Base-by-base conservation (phyloP, 139 green algal species). In the Deuterostichococcus epilithicus region DNA sequence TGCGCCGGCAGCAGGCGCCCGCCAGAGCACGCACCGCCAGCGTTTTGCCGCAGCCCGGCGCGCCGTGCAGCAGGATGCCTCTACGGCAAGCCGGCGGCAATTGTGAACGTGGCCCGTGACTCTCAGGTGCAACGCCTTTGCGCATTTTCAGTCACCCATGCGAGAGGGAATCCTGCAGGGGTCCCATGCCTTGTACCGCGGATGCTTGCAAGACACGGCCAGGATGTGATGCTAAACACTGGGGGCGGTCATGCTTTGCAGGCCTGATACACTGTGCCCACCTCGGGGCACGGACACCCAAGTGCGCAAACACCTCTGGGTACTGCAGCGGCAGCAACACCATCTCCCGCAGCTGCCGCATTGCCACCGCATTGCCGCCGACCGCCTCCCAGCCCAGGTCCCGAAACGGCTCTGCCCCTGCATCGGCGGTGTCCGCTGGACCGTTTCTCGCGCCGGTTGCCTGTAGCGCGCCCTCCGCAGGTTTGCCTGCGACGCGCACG, bases 261-360 rank as follows among this genome's bases (percentile, higher is more conserved):
- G 15, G n/a, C n/a, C n/a, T n/a, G n/a, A n/a, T 88, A 42, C 37
- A 84, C 76, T 10, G 28, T 66, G 2, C 74, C 39, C 79, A 94
- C 82, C 91, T 82, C 1, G 91, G 92, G 2, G 90, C 83, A 3
- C 65, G 45, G 33, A 94, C 80, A 22, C 87, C 85, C 68, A 97
- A 78, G 33, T 79, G 32, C 28, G 74, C 32, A 75, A 97, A 88
- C 5, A 95, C 73, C 0, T 90, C 69, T 1, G 94, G 92, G 80
- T 96, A 91, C 68, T 90, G 75, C 81, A 98, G 90, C 22, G 94
- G 94, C 73, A 98, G 86, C 74, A 97, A 70, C 60, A 94, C 90
- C 87, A 94, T 92, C 77, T 96, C 91, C 34, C 77, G 78, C 59
- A 96, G 82, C 74, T 86, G 82, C 30, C 74, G 36, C 70, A 93